These are phyloP conservation scores for Jaminaea rosea DNA, from an alignment of 1,284 basidiomycete species.

Conservation along the genomic window DNA sequence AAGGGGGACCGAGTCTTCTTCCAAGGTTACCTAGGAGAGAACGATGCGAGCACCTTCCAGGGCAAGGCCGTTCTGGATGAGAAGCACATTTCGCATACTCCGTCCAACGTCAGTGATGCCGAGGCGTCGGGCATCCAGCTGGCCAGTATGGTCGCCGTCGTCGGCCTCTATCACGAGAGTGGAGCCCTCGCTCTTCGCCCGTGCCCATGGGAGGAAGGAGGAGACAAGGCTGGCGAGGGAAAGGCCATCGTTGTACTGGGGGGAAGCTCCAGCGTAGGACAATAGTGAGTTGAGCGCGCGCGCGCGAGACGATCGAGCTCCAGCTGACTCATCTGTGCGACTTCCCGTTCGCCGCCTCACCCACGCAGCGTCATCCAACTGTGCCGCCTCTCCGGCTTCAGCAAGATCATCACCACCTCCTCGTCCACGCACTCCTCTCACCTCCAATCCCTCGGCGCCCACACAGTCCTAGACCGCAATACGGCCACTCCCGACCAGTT, in stretches of 20 bases:
- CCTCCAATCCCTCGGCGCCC: conserved; percentile 25
- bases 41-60: conserved; percentile 27
- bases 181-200: conserved; percentile 6
- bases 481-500: conserved; percentile 10
- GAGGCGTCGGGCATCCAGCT: conserved; percentile 29
- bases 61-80: conserved; percentile 28
- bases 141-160: conserved; percentile 15
- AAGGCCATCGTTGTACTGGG: conserved; percentile 29
- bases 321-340: neutral
- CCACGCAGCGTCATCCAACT: conserved; percentile 21
- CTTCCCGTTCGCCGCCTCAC: neutral
- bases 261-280: conserved; percentile 24
- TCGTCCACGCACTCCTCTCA: conserved; percentile 14
- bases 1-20: conserved; percentile 34
- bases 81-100: conserved; percentile 18
- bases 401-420: conserved; percentile 23
- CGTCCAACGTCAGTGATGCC: conserved; percentile 22
- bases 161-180: conserved; percentile 21
- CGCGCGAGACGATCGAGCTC: too few relatives aligned
- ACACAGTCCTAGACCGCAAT: conserved; percentile 16
- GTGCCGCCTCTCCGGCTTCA: conserved; percentile 25
- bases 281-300: conserved; percentile 11
- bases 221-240: conserved; percentile 16
- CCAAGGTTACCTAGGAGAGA: conserved; percentile 27
- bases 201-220: conserved; percentile 25